These are phyloP conservation scores for Fraxinus floribunda DNA, from an alignment of 305 asterid species.

Conservation along the genomic window DNA sequence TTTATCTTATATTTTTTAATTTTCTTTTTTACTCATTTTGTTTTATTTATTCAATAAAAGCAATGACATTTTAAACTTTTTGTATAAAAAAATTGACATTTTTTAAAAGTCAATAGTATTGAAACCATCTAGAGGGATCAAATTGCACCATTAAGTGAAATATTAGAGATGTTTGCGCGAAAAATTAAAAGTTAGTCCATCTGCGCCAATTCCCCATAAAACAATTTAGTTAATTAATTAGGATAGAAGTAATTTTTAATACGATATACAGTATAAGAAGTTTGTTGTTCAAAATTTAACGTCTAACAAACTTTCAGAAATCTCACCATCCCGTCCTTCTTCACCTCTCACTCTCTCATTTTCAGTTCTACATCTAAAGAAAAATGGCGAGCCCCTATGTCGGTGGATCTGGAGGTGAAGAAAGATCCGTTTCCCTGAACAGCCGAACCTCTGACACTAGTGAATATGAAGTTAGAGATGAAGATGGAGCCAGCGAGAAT, in stretches of 20 bases:
- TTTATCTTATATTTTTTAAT: no score
- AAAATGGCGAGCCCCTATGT: neutral
- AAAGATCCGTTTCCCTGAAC: neutral
- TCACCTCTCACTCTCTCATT: neutral
- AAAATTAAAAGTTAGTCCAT: no score
- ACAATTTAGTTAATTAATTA: neutral
- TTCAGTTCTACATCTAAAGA: neutral
- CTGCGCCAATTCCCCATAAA: no score
- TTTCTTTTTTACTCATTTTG: neutral
- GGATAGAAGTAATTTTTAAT: neutral
- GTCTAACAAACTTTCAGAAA: neutral
- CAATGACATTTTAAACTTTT: neutral
- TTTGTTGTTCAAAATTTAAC: no score
- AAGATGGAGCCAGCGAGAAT: neutral
- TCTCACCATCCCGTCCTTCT: neutral
- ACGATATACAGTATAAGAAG: neutral
- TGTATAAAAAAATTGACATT: neutral
- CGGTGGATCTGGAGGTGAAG: neutral
- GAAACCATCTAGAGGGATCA: neutral
- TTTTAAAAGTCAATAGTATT: neutral
- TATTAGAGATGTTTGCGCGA: neutral
- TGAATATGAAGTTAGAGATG: neutral
- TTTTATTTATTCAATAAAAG: no score
- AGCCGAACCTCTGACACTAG: neutral
- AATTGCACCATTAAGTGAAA: no score